These are phyloP conservation scores for Aureobasidium lini DNA, from an alignment of 2,329 filamentous ascomycete species.

Conservation along the genomic window DNA sequence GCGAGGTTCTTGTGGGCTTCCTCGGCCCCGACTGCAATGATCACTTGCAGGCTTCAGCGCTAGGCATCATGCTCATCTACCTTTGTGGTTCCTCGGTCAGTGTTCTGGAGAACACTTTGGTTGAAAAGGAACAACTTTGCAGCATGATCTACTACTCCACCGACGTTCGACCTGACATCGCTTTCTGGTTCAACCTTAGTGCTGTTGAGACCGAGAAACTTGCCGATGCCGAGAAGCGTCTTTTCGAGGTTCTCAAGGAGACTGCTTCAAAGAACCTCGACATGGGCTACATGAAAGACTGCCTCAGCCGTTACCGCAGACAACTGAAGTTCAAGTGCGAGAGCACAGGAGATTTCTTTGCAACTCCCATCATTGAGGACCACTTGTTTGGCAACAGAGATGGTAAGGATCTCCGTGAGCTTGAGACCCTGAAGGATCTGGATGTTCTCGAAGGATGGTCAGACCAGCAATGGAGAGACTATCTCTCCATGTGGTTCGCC, in stretches of 20 bases:
- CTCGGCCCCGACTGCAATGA: slow-evolving; percentile 79
- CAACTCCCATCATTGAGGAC: slow-evolving; percentile 79
- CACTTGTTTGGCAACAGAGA: slow-evolving; percentile 84
- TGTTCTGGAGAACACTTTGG: slow-evolving; percentile 81
- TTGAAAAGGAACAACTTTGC: slow-evolving; percentile 86
- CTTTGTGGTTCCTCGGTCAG: slow-evolving; percentile 90
- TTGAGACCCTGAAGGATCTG: slow-evolving; percentile 42
- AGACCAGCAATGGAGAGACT: slow-evolving; percentile 75
- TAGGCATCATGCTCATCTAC: slow-evolving; percentile 76
- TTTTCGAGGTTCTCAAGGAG: slow-evolving; percentile 76
- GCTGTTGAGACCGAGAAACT: slow-evolving; percentile 84
- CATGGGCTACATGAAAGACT: slow-evolving; percentile 84
- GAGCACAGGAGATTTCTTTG: slow-evolving; percentile 71
- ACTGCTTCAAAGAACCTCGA: slow-evolving; percentile 75
- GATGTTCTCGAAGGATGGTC: slow-evolving; percentile 71
- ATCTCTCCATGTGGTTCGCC: slow-evolving; percentile 74
- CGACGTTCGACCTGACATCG: slow-evolving; percentile 70
- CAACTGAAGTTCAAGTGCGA: slow-evolving; percentile 81
- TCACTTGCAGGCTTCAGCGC: slow-evolving; percentile 50
- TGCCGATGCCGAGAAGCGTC: slow-evolving; percentile 71
- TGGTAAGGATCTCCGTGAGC: slow-evolving; percentile 47
- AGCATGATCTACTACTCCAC: slow-evolving; percentile 76
- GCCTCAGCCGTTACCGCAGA: slow-evolving; percentile 71
- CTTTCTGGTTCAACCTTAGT: slow-evolving; percentile 79
- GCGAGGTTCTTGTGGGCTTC: slow-evolving; percentile 79